Evolutionary conservation across 768 basidiomycete species (phyloP).

Genomic region (Boletus coccyginus): DNA sequence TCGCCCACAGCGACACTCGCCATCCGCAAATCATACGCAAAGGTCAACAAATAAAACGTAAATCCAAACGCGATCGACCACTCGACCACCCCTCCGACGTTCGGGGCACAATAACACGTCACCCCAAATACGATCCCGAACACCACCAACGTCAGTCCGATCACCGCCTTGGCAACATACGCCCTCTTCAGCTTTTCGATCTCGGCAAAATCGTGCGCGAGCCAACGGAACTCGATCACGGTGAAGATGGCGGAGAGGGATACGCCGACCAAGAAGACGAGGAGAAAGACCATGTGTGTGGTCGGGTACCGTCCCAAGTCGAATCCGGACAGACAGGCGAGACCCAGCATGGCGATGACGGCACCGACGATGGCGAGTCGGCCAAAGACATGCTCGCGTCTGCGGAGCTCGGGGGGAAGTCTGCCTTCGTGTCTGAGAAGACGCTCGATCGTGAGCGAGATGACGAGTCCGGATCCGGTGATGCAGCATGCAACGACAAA

Average conservation of each 20-base stretch:
- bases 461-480: slow-evolving; percentile 59
- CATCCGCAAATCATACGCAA: slow-evolving; percentile 66
- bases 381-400: slow-evolving; percentile 52
- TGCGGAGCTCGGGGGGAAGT: slow-evolving; percentile 57
- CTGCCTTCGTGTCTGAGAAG: slow-evolving; percentile 66
- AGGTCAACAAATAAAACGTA: slow-evolving; percentile 70
- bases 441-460: slow-evolving; percentile 59
- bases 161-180: slow-evolving; percentile 60
- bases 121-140: slow-evolving; percentile 64
- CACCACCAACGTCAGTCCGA: slow-evolving; percentile 55
- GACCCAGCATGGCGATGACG: slow-evolving; percentile 59
- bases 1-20: slow-evolving; percentile 31
- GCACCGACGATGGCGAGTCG: slow-evolving; percentile 59
- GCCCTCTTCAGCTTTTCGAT: slow-evolving; percentile 46
- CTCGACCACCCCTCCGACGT: slow-evolving; percentile 67
- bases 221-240: slow-evolving; percentile 66
- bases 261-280: slow-evolving; percentile 73
- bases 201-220: slow-evolving; percentile 53
- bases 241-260: slow-evolving; percentile 73
- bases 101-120: slow-evolving; percentile 40
- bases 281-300: slow-evolving; percentile 58
- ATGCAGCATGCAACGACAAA: slow-evolving; percentile 66
- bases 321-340: slow-evolving; percentile 68
- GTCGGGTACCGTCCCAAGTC: slow-evolving; percentile 56
- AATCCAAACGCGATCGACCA: slow-evolving; percentile 74